These are phyloP conservation scores for Alopecurus myosuroides DNA, from an alignment of 176 grass and related monocot genomes.

Conservation along the genomic window DNA sequence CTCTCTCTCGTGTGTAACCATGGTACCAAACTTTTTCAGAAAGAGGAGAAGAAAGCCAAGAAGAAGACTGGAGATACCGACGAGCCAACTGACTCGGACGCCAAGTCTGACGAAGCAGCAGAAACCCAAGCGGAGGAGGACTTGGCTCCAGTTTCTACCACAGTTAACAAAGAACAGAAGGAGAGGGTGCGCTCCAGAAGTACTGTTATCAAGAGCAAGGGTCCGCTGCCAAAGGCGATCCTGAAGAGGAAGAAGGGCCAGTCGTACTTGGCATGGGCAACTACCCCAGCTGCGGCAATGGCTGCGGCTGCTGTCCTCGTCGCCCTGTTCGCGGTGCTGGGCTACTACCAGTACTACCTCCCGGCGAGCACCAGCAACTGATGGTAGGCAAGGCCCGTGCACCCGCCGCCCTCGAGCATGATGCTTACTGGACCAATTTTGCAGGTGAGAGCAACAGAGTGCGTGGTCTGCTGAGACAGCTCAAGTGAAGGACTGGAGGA, in stretches of 20 bases:
- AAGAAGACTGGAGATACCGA: conserved; percentile 53
- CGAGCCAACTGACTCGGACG: conserved; percentile 50
- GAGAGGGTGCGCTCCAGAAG: conserved; percentile 35
- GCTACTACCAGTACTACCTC: conserved; percentile 67
- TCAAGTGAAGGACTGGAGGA: not conserved
- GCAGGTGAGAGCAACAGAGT: conserved; percentile 30
- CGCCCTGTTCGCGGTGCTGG: conserved; percentile 38
- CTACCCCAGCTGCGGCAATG: conserved; percentile 24
- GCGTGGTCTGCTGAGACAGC: conserved; percentile 16
- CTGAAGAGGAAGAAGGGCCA: conserved; percentile 67
- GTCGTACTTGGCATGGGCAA: conserved; percentile 59
- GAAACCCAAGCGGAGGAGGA: conserved; percentile 45
- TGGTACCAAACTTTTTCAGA: conserved; percentile 34
- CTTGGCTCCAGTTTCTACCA: conserved; percentile 4
- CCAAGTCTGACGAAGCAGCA: conserved; percentile 51
- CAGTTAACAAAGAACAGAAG: conserved; percentile 56
- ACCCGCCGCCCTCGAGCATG: not conserved
- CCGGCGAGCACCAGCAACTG: conserved; percentile 41
- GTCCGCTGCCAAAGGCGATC: conserved; percentile 50
- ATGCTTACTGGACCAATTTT: conserved; percentile 43
- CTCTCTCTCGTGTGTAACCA: not conserved
- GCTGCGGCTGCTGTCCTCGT: conserved; percentile 2
- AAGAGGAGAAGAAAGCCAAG: conserved; percentile 81
- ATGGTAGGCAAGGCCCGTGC: not conserved
- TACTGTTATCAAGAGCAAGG: conserved; percentile 30